Evolutionary conservation across 1,284 basidiomycete genomes (phyloP), one percentile per base, ranked within the genome.

Genomic region (Garcileccinum viscosum): DNA sequence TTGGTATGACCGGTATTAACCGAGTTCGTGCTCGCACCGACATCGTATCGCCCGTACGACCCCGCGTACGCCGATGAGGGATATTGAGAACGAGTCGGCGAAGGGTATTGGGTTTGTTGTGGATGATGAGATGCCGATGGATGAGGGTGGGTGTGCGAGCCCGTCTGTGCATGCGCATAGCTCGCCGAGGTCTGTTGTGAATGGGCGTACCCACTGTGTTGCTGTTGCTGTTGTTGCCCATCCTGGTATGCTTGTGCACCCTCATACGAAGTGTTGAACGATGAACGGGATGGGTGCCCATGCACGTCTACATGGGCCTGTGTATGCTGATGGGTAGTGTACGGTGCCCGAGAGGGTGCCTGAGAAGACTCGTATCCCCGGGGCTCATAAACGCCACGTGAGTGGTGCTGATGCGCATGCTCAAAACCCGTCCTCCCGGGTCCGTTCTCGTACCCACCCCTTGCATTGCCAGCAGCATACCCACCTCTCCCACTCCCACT

Each of bases 41-140:
- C 72, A 27, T 79, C 68, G 14, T 77, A 77, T 22, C 73, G 69
- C 27, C 72, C 53, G 30, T 81, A 80, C 5, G 76, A 70, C 40
- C 75, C 68, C 1, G 72, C 63, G 59, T 76, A 81, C 1, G 71
- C 62, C 17, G 78, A 69, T 40, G 65, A 63, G 40, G 75, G 65
- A 56, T 72, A 77, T 53, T 81, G 79, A 58, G 79, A 70, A 30
- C 73, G 75, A 11, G 77, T 64, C 33, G 80, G 67, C 68, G 77
- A 72, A 4, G 74, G 68, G 37, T 75, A 78, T 40, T 77, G 78
- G 27, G 69, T 76, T 53, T 78, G 83, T 22, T 79, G 81, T 73
- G 80, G 19, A 24, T 80, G 77, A 32, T 75, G 74, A 5, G 80
- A 68, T 14, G 77, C 67, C 32, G 78, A 61, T n/a, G 75, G 69